Evolutionary conservation across 2,329 filamentous ascomycete species (phyloP), one percentile per base, ranked within the genome.

Genomic region (Diaporthe humulicola): DNA sequence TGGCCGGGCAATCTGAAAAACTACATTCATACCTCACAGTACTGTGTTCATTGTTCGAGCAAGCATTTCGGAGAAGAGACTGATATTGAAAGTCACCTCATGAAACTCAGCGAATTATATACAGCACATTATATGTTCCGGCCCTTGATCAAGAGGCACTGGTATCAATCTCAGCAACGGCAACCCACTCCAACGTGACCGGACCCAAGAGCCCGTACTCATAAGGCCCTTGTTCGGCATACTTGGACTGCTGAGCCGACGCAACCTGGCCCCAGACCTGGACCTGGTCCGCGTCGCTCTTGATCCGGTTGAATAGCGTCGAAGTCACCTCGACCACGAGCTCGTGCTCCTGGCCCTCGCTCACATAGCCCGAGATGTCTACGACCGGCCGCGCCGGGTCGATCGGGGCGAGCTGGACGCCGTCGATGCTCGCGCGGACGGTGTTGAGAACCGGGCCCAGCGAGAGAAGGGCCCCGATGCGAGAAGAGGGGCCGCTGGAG

Each of bases 361-460:
- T n/a, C 45, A 72, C 45, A 9, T 64, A 54, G 38, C n/a, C 45
- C 38, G 70, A 72, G 7, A 75, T 40, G 14, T 75, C 71, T 15
- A 58, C 64, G n/a, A 58, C 42, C 19, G 74, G 54, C 40, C 71
- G 60, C 17, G 48, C 58, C 30, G 64, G 74, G 38, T 75, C 74
- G 22, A 75, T 67, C 22, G 74, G 74, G 5, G 70, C 48, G 2
- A 73, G 45, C 33, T 67, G 38, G 28, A 70, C 33, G 17, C 71
- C 74, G 48, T 75, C 71, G 56, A 75, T 66, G n/a, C 61, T 70
- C 38, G 69, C 58, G 36, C 74, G 70, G 4, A 73, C 48, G 30
- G 74, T 75, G 28, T 75, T 67, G 8, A 73, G 56, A 7, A 73
- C 50, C 4, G 54, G 61, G 2, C 70, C 74, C 17, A 75, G 70